Base-by-base conservation (phyloP, 345 rosid genomes). In the Luvunga scandens region DNA sequence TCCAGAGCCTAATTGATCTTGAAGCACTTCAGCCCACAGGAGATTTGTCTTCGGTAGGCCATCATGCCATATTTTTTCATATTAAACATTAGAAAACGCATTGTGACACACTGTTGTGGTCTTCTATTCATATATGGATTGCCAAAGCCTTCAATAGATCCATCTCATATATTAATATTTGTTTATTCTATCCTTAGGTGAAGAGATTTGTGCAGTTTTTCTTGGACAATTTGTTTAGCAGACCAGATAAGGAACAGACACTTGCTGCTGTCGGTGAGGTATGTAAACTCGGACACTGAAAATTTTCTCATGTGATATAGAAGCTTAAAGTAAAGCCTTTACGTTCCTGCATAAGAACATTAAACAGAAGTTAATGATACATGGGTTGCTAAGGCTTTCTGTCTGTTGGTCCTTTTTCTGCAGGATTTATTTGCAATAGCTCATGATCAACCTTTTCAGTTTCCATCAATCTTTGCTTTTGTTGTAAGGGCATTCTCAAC, bases 351-450 rank as follows among this genome's bases (percentile, higher is more conserved):
- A 53, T 22, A 38, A 36, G 53, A 36, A 12, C 50, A 67, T 39
- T 53, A 53, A 53, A 18, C 22, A 53, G 7, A 53, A 53, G 57
- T 53, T 53, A 53, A 18, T 3, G 66, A 68, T n/a, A 6, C 60
- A 33, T 64, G 55, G 24, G 30, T 73, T 12, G 9, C 38, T 69
- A 18, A 55, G 28, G 10, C 64, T 4, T 6, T 36, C 9, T 79
- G 33, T 14, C 69, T 69, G 33, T 77, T 69, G 28, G 66, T 36
- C 72, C 21, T 24, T 61, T 22, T 71, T 50, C 69, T 72, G 83
- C 89, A 95, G 98, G 99, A 95, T 78, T 88, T 95, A 82, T 93
- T 95, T 89, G 90, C 99, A 75, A 88, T 95, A 78, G 94, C 98
- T 74, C 96, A 85, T 74, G 97, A 95, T 81, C 99, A 95, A 78